Evolutionary conservation across 2,329 filamentous ascomycete species (phyloP).

Genomic region (Xylaria polymorpha): DNA sequence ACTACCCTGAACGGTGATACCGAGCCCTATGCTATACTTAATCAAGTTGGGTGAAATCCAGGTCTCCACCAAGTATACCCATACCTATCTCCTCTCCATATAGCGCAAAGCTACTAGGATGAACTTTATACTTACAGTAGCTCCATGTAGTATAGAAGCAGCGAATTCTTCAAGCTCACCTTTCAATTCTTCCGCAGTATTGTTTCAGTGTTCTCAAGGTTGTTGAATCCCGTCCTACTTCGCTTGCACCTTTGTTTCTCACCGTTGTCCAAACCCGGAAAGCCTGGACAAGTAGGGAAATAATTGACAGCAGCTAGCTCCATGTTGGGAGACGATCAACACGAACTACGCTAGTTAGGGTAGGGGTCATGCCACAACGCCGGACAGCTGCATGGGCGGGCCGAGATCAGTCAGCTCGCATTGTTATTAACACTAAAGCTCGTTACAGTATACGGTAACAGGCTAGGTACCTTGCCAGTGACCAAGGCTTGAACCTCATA

Average conservation of each 20-base stretch:
- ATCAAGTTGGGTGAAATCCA: neutral
- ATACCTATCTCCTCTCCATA: neutral
- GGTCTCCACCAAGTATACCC: neutral
- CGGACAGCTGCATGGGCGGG: neutral
- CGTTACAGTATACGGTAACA: neutral
- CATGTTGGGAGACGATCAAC: slow-evolving; percentile 1
- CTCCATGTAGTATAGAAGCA: neutral
- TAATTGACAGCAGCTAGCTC: slow-evolving; percentile 10
- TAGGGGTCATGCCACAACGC: neutral
- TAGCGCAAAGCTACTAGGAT: neutral
- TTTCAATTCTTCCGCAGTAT: neutral
- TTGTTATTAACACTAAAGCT: neutral
- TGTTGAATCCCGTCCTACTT: neutral
- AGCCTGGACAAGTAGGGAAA: neutral
- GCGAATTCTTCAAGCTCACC: neutral
- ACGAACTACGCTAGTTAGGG: neutral
- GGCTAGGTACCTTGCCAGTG: neutral
- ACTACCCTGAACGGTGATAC: slow-evolving; percentile 4
- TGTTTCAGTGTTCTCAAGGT: neutral
- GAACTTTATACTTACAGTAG: neutral
- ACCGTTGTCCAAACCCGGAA: slow-evolving; percentile 11
- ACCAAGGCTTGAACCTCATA: neutral
- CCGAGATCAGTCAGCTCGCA: neutral
- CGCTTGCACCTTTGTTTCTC: slow-evolving; percentile 1
- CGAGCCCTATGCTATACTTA: neutral